These are phyloP conservation scores for Fagopyrum homotropicum DNA, from an alignment of 148 eudicot species.

Conservation along the genomic window DNA sequence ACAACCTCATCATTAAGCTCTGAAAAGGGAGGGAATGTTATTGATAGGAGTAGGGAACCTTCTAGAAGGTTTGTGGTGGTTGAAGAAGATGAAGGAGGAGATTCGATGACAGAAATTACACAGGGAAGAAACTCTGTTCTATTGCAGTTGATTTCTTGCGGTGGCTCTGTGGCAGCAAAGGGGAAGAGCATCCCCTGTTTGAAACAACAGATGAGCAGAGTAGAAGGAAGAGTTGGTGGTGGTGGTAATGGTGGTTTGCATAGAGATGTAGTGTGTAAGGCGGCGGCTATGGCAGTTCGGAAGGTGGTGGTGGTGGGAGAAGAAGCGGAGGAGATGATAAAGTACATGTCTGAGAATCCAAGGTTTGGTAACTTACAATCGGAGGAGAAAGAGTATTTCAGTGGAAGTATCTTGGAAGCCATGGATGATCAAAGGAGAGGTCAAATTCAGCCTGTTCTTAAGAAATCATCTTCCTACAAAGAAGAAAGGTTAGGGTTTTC, in stretches of 20 bases:
- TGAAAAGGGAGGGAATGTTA: slow-evolving; percentile 20
- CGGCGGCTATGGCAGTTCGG: slow-evolving; percentile 8
- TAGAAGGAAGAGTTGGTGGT: slow-evolving; percentile 11
- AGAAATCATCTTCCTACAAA: slow-evolving; percentile 71
- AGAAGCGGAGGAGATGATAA: slow-evolving; percentile 56
- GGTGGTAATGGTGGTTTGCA: slow-evolving; percentile 20
- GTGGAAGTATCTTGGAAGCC: slow-evolving; percentile 80
- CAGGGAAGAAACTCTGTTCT: slow-evolving; percentile 30
- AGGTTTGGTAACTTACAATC: slow-evolving; percentile 67
- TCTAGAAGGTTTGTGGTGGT: slow-evolving; percentile 22
- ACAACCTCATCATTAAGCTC: slow-evolving; percentile 32
- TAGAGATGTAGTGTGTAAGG: slow-evolving; percentile 30
- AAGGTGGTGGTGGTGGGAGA: slow-evolving; percentile 21
- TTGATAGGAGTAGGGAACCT: not conserved
- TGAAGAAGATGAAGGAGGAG: slow-evolving; percentile 31
- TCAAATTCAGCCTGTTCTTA: slow-evolving; percentile 27
- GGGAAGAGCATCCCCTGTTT: slow-evolving; percentile 32
- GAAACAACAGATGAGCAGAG: slow-evolving; percentile 30
- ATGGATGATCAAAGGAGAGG: slow-evolving; percentile 27
- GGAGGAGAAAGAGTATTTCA: slow-evolving; percentile 87
- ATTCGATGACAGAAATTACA: slow-evolving; percentile 15
- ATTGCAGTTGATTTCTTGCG: slow-evolving; percentile 73
- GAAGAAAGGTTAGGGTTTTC: slow-evolving; percentile 57
- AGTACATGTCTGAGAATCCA: slow-evolving; percentile 88
- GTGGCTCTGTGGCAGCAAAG: slow-evolving; percentile 47